Base-by-base conservation (phyloP, 2,329 filamentous ascomycete genomes). In the Macrophomina tecta region DNA sequence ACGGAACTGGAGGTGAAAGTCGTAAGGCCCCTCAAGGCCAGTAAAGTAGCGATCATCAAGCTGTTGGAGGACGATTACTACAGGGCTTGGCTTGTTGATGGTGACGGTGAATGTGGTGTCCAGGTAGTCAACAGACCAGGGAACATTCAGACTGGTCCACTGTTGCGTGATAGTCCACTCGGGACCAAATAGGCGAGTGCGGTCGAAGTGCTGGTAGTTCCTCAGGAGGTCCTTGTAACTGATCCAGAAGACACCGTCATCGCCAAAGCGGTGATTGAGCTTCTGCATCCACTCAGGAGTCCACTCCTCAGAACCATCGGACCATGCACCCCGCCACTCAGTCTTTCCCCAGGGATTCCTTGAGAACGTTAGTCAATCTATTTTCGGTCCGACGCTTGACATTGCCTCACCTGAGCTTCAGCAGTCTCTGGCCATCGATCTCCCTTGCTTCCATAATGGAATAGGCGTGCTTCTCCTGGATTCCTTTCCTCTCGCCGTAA, bases 281-380 rank as follows among this genome's bases (percentile, higher is more conserved):
- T 90, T 88, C 64, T 88, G 78, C 77, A 94, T 86, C 86, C 90
- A 92, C 70, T 93, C 89, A 0, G 90, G 83, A 1, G 90, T 94
- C 92, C 92, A 96, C 77, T 94, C 89, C 72, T 91, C 90, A 14
- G 90, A 92, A 0, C 92, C 92, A 72, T 95, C 92, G 32, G 86
- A 88, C 91, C 91, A 95, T 1, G 91, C 83, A 0, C 92, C 92
- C 48, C 87, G 90, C 91, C 92, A 94, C 77, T 94, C 92, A 28
- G 87, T 86, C 71, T 87, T 87, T 0, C 92, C 92, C 92, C 91
- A 95, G 0, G 92, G 92, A 70, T 95, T 95, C 70, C 89, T 87
- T 49, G 0, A 34, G 46, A 4, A 4, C 0, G 68, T 65, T 23
- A 67, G 52, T 7, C 16, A 38, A 23, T 5, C 30, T 16, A 36